A percentile compares a stretch with the other conserved stretches of the same genome.
Evolutionary conservation across 1,139 yeast species (phyloP).

Genomic region (Diutina scorzettiae): DNA sequence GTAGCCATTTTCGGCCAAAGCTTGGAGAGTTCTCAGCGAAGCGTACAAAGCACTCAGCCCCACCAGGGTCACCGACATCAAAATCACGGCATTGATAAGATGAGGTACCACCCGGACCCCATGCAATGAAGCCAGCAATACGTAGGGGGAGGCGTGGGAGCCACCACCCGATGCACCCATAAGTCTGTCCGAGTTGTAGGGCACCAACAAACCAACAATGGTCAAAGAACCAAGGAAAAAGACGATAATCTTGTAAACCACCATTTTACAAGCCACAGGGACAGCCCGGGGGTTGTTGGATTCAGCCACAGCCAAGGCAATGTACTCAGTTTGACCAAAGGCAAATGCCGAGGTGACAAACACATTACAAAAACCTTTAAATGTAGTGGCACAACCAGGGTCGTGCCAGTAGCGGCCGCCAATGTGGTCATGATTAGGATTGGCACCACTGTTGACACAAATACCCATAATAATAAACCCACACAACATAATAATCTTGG

Average conservation of each 20-base stretch:
- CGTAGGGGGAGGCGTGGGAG: conserved; percentile 34
- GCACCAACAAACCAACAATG: conserved; percentile 33
- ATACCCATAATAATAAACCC: conserved; percentile 32
- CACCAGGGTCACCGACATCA: conserved; percentile 33
- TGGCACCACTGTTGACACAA: conserved; percentile 31
- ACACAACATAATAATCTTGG: conserved; percentile 31
- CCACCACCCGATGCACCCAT: conserved; percentile 28
- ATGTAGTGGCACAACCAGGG: conserved; percentile 36
- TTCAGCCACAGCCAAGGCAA: conserved; percentile 37
- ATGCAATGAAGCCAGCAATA: conserved; percentile 31
- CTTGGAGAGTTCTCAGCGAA: conserved; percentile 31
- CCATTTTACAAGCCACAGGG: conserved; percentile 33
- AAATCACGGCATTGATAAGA: conserved; percentile 32
- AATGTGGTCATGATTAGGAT: conserved; percentile 19
- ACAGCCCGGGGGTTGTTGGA: conserved; percentile 34
- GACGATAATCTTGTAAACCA: conserved; percentile 24
- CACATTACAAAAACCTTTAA: conserved; percentile 29
- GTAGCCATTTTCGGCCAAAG: conserved; percentile 31
- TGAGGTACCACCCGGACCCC: conserved; percentile 29
- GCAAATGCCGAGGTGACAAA: conserved; percentile 33
- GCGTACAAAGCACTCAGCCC: conserved; percentile 35
- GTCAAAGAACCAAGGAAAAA: conserved; percentile 31
- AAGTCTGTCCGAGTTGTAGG: conserved; percentile 25
- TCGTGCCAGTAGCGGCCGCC: conserved; percentile 40
- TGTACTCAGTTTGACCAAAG: conserved; percentile 28